A percentile compares a stretch with the other conserved stretches of the same genome.
These are phyloP conservation scores for Phlyctochytrium bullatum DNA, from an alignment of 192 early-diverging fungal species.

Conservation along the genomic window DNA sequence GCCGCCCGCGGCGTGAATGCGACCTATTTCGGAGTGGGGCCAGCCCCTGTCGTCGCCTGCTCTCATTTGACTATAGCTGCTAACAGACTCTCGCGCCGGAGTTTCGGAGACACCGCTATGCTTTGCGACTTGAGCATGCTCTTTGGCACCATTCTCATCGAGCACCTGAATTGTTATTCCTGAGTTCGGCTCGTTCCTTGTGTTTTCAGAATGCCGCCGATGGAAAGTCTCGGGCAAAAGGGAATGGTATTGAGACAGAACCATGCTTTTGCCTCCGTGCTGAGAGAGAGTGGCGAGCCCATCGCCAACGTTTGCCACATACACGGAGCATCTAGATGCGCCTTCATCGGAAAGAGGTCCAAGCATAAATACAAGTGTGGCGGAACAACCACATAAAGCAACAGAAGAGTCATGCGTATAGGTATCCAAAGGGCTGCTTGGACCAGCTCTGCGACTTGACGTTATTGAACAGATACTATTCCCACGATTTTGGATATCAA, in stretches of 20 bases:
- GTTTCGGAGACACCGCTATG: too few relatives aligned
- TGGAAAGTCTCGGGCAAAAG: slow-evolving; percentile 41
- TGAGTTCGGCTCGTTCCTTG: too few relatives aligned
- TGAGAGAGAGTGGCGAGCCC: slow-evolving; percentile 75
- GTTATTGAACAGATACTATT: not conserved
- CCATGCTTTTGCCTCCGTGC: slow-evolving; percentile 62
- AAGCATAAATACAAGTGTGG: slow-evolving; percentile 74
- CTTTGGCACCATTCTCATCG: not conserved
- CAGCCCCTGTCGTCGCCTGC: slow-evolving; percentile 9
- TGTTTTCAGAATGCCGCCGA: too few relatives aligned
- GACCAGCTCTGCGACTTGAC: not conserved
- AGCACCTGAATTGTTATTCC: slow-evolving; percentile 9
- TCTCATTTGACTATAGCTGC: too few relatives aligned
- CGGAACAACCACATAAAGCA: slow-evolving; percentile 65
- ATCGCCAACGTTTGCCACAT: slow-evolving; percentile 86
- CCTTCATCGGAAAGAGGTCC: slow-evolving; percentile 37
- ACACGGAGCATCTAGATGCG: slow-evolving; percentile 52
- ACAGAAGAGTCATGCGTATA: not conserved
- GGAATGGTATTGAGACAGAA: slow-evolving; percentile 72
- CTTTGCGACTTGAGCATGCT: not conserved
- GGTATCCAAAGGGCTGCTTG: not conserved
- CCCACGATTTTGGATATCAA: not conserved
- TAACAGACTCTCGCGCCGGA: too few relatives aligned
- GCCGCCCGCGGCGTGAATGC: slow-evolving; percentile 78
- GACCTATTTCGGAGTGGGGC: slow-evolving; percentile 49